These are phyloP conservation scores for Calonectria fujianensis DNA, from an alignment of 2,329 filamentous ascomycete genomes.

Conservation along the genomic window DNA sequence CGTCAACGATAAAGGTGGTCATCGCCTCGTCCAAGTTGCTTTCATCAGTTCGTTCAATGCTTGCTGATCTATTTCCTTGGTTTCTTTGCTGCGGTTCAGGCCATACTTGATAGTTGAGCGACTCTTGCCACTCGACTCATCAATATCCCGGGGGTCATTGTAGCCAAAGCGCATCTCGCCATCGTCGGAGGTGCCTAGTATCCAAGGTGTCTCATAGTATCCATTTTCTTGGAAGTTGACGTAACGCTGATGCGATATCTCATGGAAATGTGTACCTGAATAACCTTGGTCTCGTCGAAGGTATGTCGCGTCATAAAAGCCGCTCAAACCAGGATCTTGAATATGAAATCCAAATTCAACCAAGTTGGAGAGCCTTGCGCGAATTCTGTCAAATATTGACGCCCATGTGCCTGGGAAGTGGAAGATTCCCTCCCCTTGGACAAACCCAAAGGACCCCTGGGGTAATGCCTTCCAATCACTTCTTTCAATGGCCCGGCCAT, in stretches of 20 bases:
- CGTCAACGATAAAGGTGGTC: background rate
- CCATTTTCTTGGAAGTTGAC: background rate
- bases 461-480: slow-evolving; percentile 44
- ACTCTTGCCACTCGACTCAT: background rate
- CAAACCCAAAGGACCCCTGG: slow-evolving; percentile 17
- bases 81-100: background rate
- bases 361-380: slow-evolving; percentile 40
- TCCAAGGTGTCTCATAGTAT: background rate
- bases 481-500: slow-evolving; percentile 20
- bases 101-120: background rate
- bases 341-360: slow-evolving; percentile 40
- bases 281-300: background rate
- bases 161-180: slow-evolving; percentile 2
- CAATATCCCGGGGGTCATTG: background rate
- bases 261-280: background rate
- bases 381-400: slow-evolving; percentile 46
- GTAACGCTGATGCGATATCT: slow-evolving; percentile 8
- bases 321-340: too few relatives aligned
- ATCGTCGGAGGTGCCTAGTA: background rate
- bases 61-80: background rate
- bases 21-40: background rate
- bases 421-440: slow-evolving; percentile 18
- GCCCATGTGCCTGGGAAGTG: slow-evolving; percentile 48
- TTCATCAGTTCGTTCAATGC: background rate
- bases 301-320: background rate